Base-by-base conservation (phyloP, 352 stramenopile genomes). In the Globisporangium cederbergense region DNA sequence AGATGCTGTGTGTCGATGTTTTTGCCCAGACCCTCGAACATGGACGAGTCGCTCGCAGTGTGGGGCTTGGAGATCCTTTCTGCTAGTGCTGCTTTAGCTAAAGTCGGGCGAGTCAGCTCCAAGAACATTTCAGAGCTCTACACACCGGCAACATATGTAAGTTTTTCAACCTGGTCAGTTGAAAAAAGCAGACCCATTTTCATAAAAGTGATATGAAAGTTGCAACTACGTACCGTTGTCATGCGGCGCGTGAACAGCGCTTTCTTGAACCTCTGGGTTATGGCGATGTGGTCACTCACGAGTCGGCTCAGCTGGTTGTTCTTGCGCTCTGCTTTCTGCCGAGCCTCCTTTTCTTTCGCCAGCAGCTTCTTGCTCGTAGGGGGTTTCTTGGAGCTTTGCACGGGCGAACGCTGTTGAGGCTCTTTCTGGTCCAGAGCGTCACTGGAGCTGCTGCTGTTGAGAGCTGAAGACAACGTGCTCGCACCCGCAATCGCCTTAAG, bases 1-100 rank as follows among this genome's bases (percentile, higher is more conserved):
- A 34, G 54, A 38, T 66, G 56, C 38, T 53, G 61, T n/a, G 52
- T 51, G 22, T 62, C 34, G 9, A 67, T 22, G 34, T 59, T 53
- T 8, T 9, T 53, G 50, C 36, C 34, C 43, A 46, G 42, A 42
- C 14, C 1, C 10, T 63, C 43, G 11, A 67, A 58, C 8, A n/a
- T 28, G 25, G 25, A 28, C 1, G 25, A 28, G 25, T 28, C 25
- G 38, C 9, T 45, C 38, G 9, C 38, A 45, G 38, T 45, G 34
- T 40, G 34, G 7, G 34, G 34, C 34, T 40, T 11, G 10, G 38
- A 45, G 38, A 13, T 4, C 10, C 3, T 16, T 45, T 14, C 10
- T 28, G 25, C 25, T 28, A 28, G 25, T 45, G 38, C 38, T 45
- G 8, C 38, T 16, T 16, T 45, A 14, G 16, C 7, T 45, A 13